A percentile compares a stretch with the other conserved stretches of the same genome.
Evolutionary conservation across 2,329 filamentous ascomycete species (phyloP).

Genomic region (Byssothecium circinans): DNA sequence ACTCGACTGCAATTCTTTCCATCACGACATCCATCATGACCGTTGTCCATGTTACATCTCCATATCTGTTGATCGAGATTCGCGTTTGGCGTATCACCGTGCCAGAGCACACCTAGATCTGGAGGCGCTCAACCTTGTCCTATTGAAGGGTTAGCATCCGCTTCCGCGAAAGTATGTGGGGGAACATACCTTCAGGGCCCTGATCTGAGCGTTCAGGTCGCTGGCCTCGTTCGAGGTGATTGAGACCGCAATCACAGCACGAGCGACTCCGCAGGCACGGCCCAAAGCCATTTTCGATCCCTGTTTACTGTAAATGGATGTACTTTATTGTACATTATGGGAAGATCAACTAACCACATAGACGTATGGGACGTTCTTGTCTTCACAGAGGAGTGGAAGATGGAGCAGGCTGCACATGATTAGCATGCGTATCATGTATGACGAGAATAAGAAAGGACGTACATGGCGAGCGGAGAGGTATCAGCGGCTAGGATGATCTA

Average conservation of each 20-base stretch:
- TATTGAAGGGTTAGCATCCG: conserved; percentile 53
- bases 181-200: conserved; percentile 46
- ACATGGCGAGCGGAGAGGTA: no score
- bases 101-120: conserved; percentile 63
- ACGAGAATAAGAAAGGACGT: no score
- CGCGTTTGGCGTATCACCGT: background rate
- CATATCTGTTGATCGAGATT: background rate
- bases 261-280: conserved; percentile 45
- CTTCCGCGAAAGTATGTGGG: background rate
- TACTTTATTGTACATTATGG: no score
- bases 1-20: background rate
- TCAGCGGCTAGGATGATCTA: conserved; percentile 80
- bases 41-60: background rate
- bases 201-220: conserved; percentile 86
- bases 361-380: conserved; percentile 68
- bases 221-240: conserved; percentile 70
- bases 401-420: no score
- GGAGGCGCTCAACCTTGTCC: conserved; percentile 93
- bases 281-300: conserved; percentile 89
- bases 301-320: no score
- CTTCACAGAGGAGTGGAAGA: conserved; percentile 86
- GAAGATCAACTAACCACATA: no score
- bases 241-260: conserved; percentile 58
- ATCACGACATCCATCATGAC: background rate
- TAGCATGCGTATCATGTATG: no score